Evolutionary conservation across 208 protist species (phyloP).

Genomic region (Angomonas deanei): DNA sequence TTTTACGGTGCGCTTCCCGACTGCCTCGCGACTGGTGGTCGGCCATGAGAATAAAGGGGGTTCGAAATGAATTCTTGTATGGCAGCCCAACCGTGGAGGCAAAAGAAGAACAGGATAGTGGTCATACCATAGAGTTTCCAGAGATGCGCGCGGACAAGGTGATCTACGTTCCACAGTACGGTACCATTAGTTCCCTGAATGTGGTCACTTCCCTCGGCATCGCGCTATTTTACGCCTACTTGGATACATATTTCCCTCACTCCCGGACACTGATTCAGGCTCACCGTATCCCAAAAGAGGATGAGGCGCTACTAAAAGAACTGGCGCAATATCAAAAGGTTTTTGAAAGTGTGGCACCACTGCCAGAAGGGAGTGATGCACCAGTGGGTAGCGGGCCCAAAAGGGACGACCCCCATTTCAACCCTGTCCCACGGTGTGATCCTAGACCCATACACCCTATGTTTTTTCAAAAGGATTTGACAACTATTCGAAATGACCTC

Average conservation of each 20-base stretch:
- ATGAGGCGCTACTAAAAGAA: not conserved
- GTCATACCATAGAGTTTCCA: not conserved
- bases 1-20: conserved; percentile 35
- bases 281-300: not conserved
- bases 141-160: conserved; percentile 19
- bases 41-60: conserved; percentile 85
- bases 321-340: conserved; percentile 14
- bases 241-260: conserved; percentile 48
- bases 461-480: conserved; percentile 31
- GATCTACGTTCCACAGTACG: conserved; percentile 86
- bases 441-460: conserved; percentile 70
- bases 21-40: conserved; percentile 40
- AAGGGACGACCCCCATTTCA: not conserved
- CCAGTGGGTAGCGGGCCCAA: not conserved
- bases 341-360: conserved; percentile 13
- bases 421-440: conserved; percentile 43
- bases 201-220: conserved; percentile 85
- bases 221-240: conserved; percentile 68
- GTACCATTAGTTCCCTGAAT: conserved; percentile 88
- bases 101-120: not conserved
- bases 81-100: not conserved
- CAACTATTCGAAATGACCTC: conserved; percentile 12
- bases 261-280: conserved; percentile 19
- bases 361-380: not conserved
- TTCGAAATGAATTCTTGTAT: conserved; percentile 43